Percentiles rank a stretch among this genome's conserved stretches.
These are phyloP conservation scores for Arthroderma sp. DNA, from an alignment of 2,329 filamentous ascomycete species.

Conservation along the genomic window DNA sequence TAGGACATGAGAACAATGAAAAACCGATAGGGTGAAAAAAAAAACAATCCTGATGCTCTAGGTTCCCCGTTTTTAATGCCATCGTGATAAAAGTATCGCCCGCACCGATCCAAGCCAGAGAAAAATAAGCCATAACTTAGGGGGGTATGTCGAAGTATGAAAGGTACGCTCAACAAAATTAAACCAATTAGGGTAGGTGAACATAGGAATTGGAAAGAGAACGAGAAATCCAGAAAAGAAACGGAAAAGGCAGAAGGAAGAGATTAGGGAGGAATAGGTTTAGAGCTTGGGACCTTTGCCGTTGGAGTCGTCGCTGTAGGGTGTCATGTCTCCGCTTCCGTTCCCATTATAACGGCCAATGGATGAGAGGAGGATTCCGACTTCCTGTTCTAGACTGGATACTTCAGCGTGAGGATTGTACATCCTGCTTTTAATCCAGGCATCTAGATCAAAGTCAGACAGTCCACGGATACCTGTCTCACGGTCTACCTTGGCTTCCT, in stretches of 20 bases:
- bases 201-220: neutral
- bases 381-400: conserved; percentile 33
- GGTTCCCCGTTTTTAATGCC: neutral
- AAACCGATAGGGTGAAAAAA: neutral
- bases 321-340: conserved; percentile 4
- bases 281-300: conserved; percentile 3
- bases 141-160: conserved; percentile 2
- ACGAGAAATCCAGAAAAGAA: neutral
- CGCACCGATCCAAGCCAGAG: neutral
- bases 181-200: neutral
- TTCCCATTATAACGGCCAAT: conserved; percentile 12
- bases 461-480: conserved; percentile 32
- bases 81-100: neutral
- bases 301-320: conserved; percentile 1
- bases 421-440: conserved; percentile 37
- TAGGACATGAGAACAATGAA: neutral
- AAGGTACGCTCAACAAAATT: neutral
- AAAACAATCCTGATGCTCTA: conserved; percentile 2
- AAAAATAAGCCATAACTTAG: neutral
- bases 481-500: conserved; percentile 58
- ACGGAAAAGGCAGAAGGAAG: neutral
- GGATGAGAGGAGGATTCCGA: conserved; percentile 28
- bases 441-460: conserved; percentile 30
- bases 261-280: conserved; percentile 3
- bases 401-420: conserved; percentile 37